Conservation (phyloP, 179 eudicot species). For the Drosera spatulata region DNA sequence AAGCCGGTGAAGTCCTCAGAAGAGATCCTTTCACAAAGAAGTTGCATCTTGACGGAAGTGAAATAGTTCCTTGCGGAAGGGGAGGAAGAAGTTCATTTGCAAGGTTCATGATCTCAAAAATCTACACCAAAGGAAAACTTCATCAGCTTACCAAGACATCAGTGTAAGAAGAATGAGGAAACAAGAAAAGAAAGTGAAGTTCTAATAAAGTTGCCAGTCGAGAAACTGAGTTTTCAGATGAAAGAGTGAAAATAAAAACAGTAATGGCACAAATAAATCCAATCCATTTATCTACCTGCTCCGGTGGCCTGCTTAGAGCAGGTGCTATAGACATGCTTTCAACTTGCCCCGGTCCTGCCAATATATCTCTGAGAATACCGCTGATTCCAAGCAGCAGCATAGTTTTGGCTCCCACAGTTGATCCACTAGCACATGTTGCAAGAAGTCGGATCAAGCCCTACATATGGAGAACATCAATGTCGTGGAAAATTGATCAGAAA, state of each 20-base stretch:
- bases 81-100: constrained; percentile 99
- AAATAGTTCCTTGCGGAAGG: constrained; percentile 80
- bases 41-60: constrained; percentile 66
- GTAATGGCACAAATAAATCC: background rate
- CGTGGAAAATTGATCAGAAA: background rate
- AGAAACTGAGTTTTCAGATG: background rate
- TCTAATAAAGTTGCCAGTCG: too few relatives aligned
- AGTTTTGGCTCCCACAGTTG: constrained; percentile 85
- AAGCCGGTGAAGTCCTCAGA: constrained; percentile 44
- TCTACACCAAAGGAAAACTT: constrained; percentile 23
- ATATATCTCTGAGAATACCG: constrained; percentile 82
- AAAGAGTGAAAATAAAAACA: background rate
- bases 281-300: constrained; percentile 48
- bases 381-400: constrained; percentile 79
- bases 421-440: constrained; percentile 96
- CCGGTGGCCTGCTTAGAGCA: constrained; percentile 89
- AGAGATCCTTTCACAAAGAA: constrained; percentile 54
- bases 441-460: constrained; percentile 94
- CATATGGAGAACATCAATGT: constrained; percentile 6
- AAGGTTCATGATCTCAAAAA: constrained; percentile 94
- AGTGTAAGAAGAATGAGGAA: background rate
- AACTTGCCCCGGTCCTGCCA: constrained; percentile 79
- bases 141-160: background rate
- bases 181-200: background rate
- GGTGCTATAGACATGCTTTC: constrained; percentile 82